Conservation (phyloP, 78 protist species). For the Anaeramoeba ignava region DNA sequence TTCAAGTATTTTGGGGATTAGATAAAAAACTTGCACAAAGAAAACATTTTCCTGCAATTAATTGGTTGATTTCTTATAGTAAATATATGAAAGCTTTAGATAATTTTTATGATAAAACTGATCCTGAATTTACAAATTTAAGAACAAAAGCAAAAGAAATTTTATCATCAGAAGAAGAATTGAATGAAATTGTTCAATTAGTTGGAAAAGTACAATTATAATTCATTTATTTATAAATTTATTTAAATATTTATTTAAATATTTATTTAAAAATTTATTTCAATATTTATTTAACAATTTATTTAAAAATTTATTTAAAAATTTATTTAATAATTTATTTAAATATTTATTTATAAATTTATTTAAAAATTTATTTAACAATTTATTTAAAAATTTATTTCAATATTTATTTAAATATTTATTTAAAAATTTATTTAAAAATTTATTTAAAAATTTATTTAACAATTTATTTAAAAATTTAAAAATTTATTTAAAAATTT, state of each 20-base stretch:
- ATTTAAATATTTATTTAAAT: slow-evolving; percentile 52
- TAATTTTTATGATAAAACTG: slow-evolving; percentile 65
- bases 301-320: too few species aligned
- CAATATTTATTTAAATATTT: too few species aligned
- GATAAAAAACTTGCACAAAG: slow-evolving; percentile 98
- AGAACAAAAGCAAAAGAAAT: slow-evolving; percentile 45
- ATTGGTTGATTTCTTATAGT: slow-evolving; percentile 88
- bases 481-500: too few species aligned
- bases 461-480: too few species aligned
- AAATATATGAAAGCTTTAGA: slow-evolving; percentile 59
- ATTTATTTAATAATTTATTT: too few species aligned
- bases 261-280: too few species aligned
- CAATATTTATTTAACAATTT: too few species aligned
- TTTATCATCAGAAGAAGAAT: slow-evolving; percentile 90
- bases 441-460: too few species aligned
- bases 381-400: too few species aligned
- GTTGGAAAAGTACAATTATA: slow-evolving; percentile 67
- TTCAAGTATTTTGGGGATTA: slow-evolving; percentile 99
- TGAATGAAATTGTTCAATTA: slow-evolving; percentile 95
- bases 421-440: too few species aligned
- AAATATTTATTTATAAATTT: too few species aligned
- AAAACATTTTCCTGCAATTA: slow-evolving; percentile 99
- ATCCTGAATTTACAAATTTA: slow-evolving; percentile 65
- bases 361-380: too few species aligned
- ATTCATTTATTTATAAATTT: not conserved